A percentile compares a stretch with the other conserved stretches of the same genome.
phyloP scores from a whole-genome alignment of 495 filamentous ascomycete genomes.

The Evernia prunastri region DNA sequence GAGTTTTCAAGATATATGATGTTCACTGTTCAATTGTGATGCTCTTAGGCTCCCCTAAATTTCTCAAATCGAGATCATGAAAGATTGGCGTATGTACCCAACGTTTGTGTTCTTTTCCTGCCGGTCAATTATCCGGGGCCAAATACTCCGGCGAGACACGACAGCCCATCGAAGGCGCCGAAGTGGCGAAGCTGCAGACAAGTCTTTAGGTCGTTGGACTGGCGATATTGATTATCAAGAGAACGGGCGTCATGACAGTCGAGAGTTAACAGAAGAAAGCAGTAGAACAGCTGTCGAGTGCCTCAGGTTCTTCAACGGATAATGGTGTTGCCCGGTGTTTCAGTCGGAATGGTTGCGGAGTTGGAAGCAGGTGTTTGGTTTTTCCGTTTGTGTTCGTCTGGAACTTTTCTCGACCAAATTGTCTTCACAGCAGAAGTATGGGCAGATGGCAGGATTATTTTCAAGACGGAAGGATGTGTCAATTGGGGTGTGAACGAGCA shows the following conservation, averaged over 20 bases:
- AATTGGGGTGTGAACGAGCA: background rate
- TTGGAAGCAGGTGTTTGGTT: background rate
- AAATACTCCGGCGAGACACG: background rate
- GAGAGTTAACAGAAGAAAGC: background rate
- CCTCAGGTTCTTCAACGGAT: background rate
- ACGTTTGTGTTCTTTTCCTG: background rate
- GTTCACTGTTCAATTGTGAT: background rate
- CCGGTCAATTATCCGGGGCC: background rate
- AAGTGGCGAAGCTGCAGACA: background rate
- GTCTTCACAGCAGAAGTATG: background rate
- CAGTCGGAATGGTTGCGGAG: background rate
- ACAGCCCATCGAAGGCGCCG: background rate
- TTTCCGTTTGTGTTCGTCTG: background rate
- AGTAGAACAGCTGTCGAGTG: background rate
- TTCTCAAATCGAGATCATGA: background rate
- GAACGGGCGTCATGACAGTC: background rate
- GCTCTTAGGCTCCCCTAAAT: conserved; percentile 1
- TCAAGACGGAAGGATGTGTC: background rate
- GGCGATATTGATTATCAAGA: background rate
- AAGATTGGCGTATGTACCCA: background rate
- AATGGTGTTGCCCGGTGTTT: background rate
- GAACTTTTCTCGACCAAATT: background rate
- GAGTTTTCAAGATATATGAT: background rate
- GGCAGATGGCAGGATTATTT: background rate
- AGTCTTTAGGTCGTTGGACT: background rate